Evolutionary conservation across 257 asterid genomes (phyloP).

Genomic region (Avicennia marina): DNA sequence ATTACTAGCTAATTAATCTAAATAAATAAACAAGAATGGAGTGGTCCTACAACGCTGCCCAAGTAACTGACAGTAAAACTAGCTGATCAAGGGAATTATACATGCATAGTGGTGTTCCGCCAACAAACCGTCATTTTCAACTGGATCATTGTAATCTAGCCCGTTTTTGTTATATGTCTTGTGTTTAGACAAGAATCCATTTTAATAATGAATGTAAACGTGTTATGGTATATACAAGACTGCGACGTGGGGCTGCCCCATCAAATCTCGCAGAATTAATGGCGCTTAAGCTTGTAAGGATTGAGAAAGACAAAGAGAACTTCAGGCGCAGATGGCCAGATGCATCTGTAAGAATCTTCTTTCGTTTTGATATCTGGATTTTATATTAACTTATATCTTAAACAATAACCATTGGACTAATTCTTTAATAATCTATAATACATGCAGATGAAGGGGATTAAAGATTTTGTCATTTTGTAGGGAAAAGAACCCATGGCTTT

Average conservation of each 20-base stretch:
- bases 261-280: background rate
- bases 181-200: background rate
- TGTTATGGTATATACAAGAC: background rate
- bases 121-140: background rate
- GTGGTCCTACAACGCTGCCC: background rate
- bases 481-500: background rate
- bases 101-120: background rate
- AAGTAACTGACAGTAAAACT: too few relatives aligned
- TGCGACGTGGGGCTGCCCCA: background rate
- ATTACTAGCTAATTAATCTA: background rate
- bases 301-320: background rate
- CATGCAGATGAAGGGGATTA: background rate
- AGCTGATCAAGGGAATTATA: background rate
- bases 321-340: background rate
- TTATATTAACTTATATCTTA: background rate
- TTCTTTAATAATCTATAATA: too few relatives aligned
- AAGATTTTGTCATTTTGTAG: background rate
- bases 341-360: background rate
- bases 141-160: constrained; percentile 6
- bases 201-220: background rate
- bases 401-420: background rate
- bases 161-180: background rate
- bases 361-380: too few relatives aligned
- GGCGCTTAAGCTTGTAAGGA: background rate
- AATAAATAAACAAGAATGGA: background rate